These are phyloP conservation scores for Fusarium temperatum DNA, from an alignment of 2,329 filamentous ascomycete genomes.

Conservation along the genomic window DNA sequence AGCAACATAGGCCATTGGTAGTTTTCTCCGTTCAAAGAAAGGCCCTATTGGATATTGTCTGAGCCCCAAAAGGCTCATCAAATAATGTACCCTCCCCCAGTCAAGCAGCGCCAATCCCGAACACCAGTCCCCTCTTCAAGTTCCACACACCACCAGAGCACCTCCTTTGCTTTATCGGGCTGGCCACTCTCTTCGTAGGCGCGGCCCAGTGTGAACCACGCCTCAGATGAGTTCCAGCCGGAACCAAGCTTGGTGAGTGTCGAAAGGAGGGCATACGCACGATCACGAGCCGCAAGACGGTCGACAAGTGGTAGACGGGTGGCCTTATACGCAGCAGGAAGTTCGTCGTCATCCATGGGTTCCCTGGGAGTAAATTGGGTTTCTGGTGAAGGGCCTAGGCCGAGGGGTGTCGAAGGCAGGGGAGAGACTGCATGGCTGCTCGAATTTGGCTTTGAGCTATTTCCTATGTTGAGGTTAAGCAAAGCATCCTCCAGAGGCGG, in stretches of 20 bases:
- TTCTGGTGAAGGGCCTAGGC: slow-evolving; percentile 50
- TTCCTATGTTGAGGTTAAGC: neutral
- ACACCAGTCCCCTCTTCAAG: slow-evolving; percentile 86
- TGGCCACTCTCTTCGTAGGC: slow-evolving; percentile 90
- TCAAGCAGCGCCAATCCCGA: slow-evolving; percentile 79
- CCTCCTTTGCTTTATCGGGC: slow-evolving; percentile 86
- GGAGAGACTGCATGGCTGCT: slow-evolving; percentile 14
- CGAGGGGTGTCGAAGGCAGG: slow-evolving; percentile 58
- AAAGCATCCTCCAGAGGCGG: slow-evolving; percentile 50
- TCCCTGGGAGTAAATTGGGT: slow-evolving; percentile 11
- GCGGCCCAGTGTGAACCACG: slow-evolving; percentile 88
- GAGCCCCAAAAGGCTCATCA: slow-evolving; percentile 22
- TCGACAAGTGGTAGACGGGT: slow-evolving; percentile 77
- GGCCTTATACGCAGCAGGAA: slow-evolving; percentile 63
- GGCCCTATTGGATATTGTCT: neutral
- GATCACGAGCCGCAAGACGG: slow-evolving; percentile 87
- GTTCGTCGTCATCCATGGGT: slow-evolving; percentile 49
- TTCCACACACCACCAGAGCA: slow-evolving; percentile 97
- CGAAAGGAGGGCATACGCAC: slow-evolving; percentile 85
- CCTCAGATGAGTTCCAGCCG: slow-evolving; percentile 92
- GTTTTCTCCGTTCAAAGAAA: slow-evolving; percentile 7
- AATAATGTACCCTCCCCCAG: slow-evolving; percentile 70
- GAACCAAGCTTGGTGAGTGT: slow-evolving; percentile 84
- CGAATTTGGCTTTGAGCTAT: neutral
- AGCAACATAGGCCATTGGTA: neutral